phyloP scores from a whole-genome alignment of 441 rosid genomes.

The Viola pubescens region DNA sequence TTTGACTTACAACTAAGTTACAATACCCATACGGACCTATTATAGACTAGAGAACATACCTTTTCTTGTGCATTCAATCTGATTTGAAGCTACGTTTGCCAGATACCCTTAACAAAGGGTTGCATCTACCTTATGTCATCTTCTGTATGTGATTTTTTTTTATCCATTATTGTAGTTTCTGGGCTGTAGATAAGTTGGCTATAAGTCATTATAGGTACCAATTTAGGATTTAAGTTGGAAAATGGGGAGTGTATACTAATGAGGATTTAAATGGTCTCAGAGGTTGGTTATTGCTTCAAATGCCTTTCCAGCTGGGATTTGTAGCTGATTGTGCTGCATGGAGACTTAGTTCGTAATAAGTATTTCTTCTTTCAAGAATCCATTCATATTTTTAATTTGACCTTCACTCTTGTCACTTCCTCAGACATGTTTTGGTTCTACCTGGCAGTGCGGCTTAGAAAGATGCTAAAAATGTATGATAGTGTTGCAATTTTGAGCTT shows the following conservation, averaged over 20 bases:
- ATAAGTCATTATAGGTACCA: no score
- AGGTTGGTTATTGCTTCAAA: not conserved
- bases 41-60: not conserved
- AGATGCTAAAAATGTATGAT: no score
- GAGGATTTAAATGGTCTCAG: not conserved
- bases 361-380: not conserved
- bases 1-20: no score
- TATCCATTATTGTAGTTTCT: no score
- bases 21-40: not conserved
- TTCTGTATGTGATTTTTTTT: no score
- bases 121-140: not conserved
- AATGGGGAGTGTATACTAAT: no score
- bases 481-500: no score
- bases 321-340: constrained; percentile 2
- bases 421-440: no score
- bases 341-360: not conserved
- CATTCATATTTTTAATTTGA: not conserved
- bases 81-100: not conserved
- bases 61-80: not conserved
- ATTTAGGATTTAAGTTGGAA: no score
- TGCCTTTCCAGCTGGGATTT: constrained; percentile 1
- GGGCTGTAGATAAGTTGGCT: no score
- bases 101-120: not conserved
- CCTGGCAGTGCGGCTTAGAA: no score
- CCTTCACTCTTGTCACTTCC: no score